phyloP scores from a whole-genome alignment of 1,139 yeast species.

The Kurtzmaniella quercitrusa region DNA sequence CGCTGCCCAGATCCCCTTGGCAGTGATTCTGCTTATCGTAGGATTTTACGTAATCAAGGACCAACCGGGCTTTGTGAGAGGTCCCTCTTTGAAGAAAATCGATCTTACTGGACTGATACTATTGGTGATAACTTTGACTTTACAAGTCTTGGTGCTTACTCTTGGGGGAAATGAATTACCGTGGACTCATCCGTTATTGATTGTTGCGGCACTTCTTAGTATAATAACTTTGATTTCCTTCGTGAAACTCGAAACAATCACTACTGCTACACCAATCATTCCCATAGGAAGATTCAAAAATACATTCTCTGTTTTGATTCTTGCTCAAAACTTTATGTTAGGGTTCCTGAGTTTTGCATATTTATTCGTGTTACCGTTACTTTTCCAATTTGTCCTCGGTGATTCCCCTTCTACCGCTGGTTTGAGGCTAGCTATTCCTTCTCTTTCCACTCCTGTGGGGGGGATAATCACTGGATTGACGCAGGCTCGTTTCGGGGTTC shows the following conservation, averaged over 20 bases:
- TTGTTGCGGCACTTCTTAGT: slow-evolving; percentile 11
- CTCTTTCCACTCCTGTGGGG: slow-evolving; percentile 36
- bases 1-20: slow-evolving; percentile 14
- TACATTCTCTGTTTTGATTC: slow-evolving; percentile 19
- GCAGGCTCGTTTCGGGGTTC: slow-evolving; percentile 22
- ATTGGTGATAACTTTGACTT: slow-evolving; percentile 21
- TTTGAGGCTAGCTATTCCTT: slow-evolving; percentile 31
- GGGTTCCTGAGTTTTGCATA: slow-evolving; percentile 37
- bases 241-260: slow-evolving; percentile 20
- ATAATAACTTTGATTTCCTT: slow-evolving; percentile 12
- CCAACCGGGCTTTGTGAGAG: slow-evolving; percentile 13
- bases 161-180: slow-evolving; percentile 19
- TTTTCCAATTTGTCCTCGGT: slow-evolving; percentile 30
- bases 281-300: slow-evolving; percentile 26
- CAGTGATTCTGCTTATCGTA: slow-evolving; percentile 15
- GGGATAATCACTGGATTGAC: slow-evolving; percentile 31
- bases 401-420: slow-evolving; percentile 26
- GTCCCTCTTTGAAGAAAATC: slow-evolving; percentile 10
- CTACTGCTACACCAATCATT: slow-evolving; percentile 31
- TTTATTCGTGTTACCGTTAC: slow-evolving; percentile 33
- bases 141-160: slow-evolving; percentile 24
- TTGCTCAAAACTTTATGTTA: slow-evolving; percentile 28
- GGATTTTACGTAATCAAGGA: slow-evolving; percentile 15
- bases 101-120: slow-evolving; percentile 18
- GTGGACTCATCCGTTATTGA: slow-evolving; percentile 16